These are phyloP conservation scores for Aegilops longissima DNA, from an alignment of 176 grass and related monocot species.

Conservation along the genomic window DNA sequence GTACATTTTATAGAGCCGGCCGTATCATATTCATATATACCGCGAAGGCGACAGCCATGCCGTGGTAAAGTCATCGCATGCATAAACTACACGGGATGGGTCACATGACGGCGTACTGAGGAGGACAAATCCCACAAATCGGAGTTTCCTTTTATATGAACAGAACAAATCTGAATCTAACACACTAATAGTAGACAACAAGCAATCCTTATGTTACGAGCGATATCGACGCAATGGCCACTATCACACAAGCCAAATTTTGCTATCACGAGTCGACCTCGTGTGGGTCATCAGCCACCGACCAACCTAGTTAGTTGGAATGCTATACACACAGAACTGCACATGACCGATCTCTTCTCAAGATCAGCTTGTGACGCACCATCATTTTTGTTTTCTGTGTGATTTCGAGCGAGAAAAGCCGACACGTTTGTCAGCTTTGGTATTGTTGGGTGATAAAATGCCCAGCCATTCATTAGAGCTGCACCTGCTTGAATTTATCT, in stretches of 20 bases:
- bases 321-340: too few relatives aligned
- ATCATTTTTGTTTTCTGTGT: neutral
- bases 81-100: neutral
- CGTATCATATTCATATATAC: neutral
- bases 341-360: neutral
- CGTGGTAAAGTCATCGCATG: too few relatives aligned
- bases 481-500: too few relatives aligned
- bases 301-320: too few relatives aligned
- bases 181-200: neutral
- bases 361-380: neutral
- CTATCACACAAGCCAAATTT: neutral
- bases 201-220: neutral
- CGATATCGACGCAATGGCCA: neutral
- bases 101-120: neutral
- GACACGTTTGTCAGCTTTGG: too few relatives aligned
- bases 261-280: neutral
- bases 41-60: neutral
- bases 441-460: too few relatives aligned
- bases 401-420: too few relatives aligned
- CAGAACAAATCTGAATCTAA: neutral
- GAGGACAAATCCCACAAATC: neutral
- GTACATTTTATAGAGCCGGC: neutral
- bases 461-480: too few relatives aligned
- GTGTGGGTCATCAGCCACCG: neutral
- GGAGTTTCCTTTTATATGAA: neutral